Base-by-base conservation (phyloP, 257 asterid genomes). In the Jasminum sambac region DNA sequence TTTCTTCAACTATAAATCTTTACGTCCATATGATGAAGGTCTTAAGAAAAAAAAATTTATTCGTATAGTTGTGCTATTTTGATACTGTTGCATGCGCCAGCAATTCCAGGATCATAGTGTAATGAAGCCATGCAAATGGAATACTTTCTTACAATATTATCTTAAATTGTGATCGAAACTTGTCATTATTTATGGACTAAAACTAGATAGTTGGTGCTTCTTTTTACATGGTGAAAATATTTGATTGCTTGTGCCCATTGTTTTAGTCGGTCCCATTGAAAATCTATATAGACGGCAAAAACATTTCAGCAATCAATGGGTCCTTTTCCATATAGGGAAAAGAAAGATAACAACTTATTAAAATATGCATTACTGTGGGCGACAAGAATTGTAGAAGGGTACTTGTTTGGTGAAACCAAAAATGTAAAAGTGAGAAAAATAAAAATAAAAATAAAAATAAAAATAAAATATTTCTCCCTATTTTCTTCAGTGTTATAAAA, bases 301-400 rank as follows among this genome's bases (percentile, higher is more conserved):
- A 69, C 75, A 76, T 80, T 61, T 69, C 75, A 65, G 72, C 70
- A 64, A 69, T 67, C n/a, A 30, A 1, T 30, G 79, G 84, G 77
- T 70, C 79, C 84, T 69, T 74, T 37, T 11, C 23, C 59, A 5
- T 55, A 12, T 26, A 55, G 34, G 62, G 62, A 14, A 23, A 55
- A 55, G n/a, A 55, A 30, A 30, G 34, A 0, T 8, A 0, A 21
- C 7, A 17, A n/a, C 19, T 14, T 25, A 17, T 5, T 7, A 55
- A 19, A 55, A 55, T 55, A 55, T 21, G 2, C 8, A 19, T 55
- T 21, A 3, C 62, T 19, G 1, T 11, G 10, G 30, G 30, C 19
- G 21, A 25, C 10, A 55, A 55, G 21, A 55, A 55, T 19, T 55
- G 62, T 55, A 55, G 62, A 55, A 9, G n/a, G 62, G 19, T 55